phyloP scores from a whole-genome alignment of 2,329 filamentous ascomycete species.

The Epichloe amarillans region DNA sequence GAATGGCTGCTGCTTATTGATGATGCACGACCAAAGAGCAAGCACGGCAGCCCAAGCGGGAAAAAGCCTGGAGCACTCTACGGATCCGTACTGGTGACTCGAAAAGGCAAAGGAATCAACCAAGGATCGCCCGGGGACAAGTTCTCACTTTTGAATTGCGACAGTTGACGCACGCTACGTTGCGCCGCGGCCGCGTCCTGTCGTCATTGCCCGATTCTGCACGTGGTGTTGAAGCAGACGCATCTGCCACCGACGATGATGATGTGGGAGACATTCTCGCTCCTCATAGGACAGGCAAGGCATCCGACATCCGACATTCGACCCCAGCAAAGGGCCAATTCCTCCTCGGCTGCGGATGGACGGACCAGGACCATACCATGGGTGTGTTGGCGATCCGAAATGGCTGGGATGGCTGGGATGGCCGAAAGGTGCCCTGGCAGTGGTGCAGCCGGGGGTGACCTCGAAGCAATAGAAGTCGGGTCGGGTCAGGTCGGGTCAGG shows the following conservation, averaged over 20 bases:
- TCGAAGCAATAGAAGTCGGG: too few species aligned
- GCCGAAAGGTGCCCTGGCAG: too few species aligned
- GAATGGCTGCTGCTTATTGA: too few species aligned
- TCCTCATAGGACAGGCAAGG: constrained; percentile 8
- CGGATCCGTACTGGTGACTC: too few species aligned
- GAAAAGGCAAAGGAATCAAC: background rate
- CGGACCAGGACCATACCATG: too few species aligned
- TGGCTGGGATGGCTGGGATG: too few species aligned
- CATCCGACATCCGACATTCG: background rate
- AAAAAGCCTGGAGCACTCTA: too few species aligned
- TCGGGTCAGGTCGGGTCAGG: too few species aligned
- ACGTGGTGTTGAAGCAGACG: constrained; percentile 12
- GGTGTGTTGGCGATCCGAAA: too few species aligned
- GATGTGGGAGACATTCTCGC: constrained; percentile 18
- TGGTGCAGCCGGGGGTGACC: too few species aligned
- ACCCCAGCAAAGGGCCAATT: background rate
- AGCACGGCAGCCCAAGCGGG: background rate
- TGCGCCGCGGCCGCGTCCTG: constrained; percentile 22
- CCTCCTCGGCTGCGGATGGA: background rate
- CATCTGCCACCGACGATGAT: constrained; percentile 13
- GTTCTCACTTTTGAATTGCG: constrained; percentile 26
- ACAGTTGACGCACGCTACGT: constrained; percentile 26
- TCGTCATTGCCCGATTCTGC: constrained; percentile 8
- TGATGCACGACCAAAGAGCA: too few species aligned
- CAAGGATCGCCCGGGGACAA: too few species aligned